Conservation (phyloP, 2,329 filamentous ascomycete species). For the Bisporella sp. region DNA sequence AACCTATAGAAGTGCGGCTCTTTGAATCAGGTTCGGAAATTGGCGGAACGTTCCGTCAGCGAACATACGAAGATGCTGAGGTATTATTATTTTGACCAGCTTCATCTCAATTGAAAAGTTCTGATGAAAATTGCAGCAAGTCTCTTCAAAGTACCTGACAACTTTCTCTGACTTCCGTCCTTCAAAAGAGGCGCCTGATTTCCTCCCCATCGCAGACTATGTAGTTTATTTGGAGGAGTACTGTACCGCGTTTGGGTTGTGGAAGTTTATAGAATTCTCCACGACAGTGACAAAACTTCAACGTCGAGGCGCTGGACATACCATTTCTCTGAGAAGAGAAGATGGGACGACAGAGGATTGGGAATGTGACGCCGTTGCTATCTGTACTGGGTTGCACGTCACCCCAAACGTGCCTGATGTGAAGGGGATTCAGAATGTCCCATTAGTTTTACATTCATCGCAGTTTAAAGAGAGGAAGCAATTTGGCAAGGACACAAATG, state of each 20-base stretch:
- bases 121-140: conserved; percentile 24
- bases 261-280: conserved; percentile 29
- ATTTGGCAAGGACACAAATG: conserved; percentile 33
- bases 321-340: conserved; percentile 2
- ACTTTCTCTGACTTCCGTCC: conserved; percentile 43
- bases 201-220: conserved; percentile 34
- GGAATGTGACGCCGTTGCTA: conserved; percentile 37
- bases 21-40: conserved; percentile 38
- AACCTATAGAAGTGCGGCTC: conserved; percentile 34
- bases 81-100: conserved; percentile 1
- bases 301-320: conserved; percentile 9
- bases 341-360: conserved; percentile 7
- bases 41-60: conserved; percentile 41
- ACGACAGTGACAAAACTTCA: conserved; percentile 23
- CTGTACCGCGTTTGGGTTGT: conserved; percentile 31
- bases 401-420: conserved; percentile 33
- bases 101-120: neutral
- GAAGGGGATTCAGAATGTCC: conserved; percentile 31
- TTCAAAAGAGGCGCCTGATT: conserved; percentile 35
- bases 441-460: conserved; percentile 36
- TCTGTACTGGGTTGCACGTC: conserved; percentile 40
- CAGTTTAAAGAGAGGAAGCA: conserved; percentile 35
- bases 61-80: conserved; percentile 42
- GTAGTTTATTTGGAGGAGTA: conserved; percentile 38
- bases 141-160: conserved; percentile 43